Evolutionary conservation across 2,329 filamentous ascomycete species (phyloP).

Genomic region (Apiospora pterosperma): DNA sequence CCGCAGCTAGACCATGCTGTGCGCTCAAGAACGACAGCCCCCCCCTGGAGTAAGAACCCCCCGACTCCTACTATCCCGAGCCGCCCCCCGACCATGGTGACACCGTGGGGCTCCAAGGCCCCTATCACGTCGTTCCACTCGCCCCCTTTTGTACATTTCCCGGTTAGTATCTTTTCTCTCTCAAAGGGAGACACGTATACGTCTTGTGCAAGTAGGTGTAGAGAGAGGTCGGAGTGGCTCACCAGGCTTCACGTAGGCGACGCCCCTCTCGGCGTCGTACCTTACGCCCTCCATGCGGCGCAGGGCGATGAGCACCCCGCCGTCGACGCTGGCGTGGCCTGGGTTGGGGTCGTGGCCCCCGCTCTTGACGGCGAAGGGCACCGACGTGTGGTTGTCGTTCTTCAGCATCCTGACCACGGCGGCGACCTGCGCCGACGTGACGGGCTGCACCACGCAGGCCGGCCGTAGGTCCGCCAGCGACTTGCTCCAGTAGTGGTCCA

Average conservation of each 20-base stretch:
- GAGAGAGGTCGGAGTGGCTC: not conserved
- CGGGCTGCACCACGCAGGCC: not conserved
- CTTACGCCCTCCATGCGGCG: not conserved
- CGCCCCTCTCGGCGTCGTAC: not conserved
- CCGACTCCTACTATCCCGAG: not conserved
- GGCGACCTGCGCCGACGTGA: not conserved
- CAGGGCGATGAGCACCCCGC: not conserved
- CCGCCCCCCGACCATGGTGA: not conserved
- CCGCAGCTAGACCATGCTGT: not conserved
- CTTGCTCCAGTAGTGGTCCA: not conserved
- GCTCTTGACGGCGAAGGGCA: not conserved
- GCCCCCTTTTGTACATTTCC: not conserved
- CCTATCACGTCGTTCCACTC: not conserved
- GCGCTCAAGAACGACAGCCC: not conserved
- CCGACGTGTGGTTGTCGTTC: not conserved
- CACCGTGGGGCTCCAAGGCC: not conserved
- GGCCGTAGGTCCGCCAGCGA: not conserved
- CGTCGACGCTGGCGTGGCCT: not conserved
- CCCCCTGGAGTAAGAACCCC: not conserved
- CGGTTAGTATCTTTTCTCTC: not conserved
- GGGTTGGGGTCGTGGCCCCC: not conserved
- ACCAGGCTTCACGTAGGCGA: not conserved
- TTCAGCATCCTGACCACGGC: not conserved
- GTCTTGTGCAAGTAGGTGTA: not conserved
- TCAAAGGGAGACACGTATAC: not conserved